Evolutionary conservation across 2,329 filamentous ascomycete species (phyloP), one percentile per base, ranked within the genome.

Genomic region (Volutella citrinella): DNA sequence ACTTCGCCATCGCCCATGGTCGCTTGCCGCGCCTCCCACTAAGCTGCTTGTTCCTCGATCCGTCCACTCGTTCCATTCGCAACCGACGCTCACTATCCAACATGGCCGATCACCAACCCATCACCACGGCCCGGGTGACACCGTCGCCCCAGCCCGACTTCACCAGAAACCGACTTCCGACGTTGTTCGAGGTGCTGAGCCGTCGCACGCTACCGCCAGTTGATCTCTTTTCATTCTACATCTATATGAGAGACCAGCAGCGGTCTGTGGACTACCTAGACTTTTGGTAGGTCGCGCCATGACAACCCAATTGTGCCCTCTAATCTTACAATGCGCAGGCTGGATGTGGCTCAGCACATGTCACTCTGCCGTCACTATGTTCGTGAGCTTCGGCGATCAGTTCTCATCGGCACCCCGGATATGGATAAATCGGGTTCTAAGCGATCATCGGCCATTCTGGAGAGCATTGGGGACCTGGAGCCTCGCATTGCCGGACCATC

Each of bases 301-400:
- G 7, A 18, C 32, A 20, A 17, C 32, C 19, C n/a, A 4, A 10
- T 19, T 9, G 17, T 11, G 19, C 16, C 12, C 11, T 18, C 10
- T 20, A 23, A 15, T 23, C 50, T 55, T 18, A 55, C 50, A 25
- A 26, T 29, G 22, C 6, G 13, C 53, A 97, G 91, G 93, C 88
- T 98, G 52, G 93, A 98, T 81, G 93, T 98, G 40, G 91, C 93
- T 12, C 93, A 98, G 60, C 93, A 98, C 67, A 96, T 97, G 84
- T 95, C 91, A 15, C 76, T 98, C 37, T 98, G 87, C 61, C 85
- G 94, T 30, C 89, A 97, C 64, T 98, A 96, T 68, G 93, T 98
- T 14, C 87, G 93, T 55, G 90, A 96, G 64, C 76, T 98, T 34
- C 86, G 93, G 49, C 78, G 93, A 46, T 97, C 91, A 16, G 89